Base-by-base conservation (phyloP, 169 alveolate genomes). In the Plasmodium blacklocki region DNA sequence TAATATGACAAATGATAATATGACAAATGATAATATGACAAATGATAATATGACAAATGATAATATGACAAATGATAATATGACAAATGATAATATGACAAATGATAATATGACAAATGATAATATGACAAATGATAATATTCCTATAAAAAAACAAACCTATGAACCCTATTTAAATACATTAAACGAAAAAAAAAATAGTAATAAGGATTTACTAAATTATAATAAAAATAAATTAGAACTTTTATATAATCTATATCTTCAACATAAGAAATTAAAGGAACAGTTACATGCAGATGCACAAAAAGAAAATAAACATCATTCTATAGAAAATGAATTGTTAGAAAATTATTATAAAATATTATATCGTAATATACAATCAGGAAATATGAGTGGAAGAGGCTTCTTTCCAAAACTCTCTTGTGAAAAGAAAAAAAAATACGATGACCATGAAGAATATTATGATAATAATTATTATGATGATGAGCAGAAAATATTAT, bases 301-400 rank as follows among this genome's bases (percentile, higher is more conserved):
- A 6, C 19, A 14, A 2, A 45, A 74, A 9, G 50, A 39, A 19
- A 74, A 64, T 6, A 32, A 18, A 43, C 6, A 3, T 11, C 43
- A 62, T 18, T 15, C 45, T 15, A 45, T 76, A 26, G 78, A 58
- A 50, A 76, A 64, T 23, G 66, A 64, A 43, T 21, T 76, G 19
- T 9, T 64, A 68, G 89, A 76, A 18, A 76, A 76, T 76, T 64
- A 76, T 12, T 64, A 64, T 26, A 74, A 76, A 26, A 66, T 63
- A 14, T 43, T 64, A 23, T 63, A 66, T 9, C 70, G 78, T 0
- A 76, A 76, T 21, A n/a, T 76, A 23, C 58, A 70, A 32, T 15
- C 52, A 32, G 45, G 18, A 2, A 63, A 45, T 18, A n/a, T n/a
- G 49, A 60, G 63, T 49, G 50, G 54, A 59, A 59, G 21, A 2